These are phyloP conservation scores for Starmerella sirachaensis DNA, from an alignment of 805 yeast genomes.

Conservation along the genomic window DNA sequence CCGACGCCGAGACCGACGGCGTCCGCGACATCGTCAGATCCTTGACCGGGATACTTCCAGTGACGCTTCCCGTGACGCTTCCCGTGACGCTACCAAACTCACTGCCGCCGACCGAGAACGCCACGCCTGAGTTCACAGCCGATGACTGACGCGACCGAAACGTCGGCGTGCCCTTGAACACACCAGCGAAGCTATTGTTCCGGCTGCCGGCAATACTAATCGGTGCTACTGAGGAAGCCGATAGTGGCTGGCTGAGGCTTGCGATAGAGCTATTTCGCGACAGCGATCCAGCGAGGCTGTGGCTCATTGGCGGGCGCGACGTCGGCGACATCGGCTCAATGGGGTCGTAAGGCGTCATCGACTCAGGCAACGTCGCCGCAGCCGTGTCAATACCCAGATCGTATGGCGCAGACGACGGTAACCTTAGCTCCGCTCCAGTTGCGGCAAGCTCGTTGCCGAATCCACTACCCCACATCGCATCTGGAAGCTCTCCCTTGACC, in stretches of 20 bases:
- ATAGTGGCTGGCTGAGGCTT: conserved; percentile 2
- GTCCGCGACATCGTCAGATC: conserved; percentile 6
- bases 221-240: conserved; percentile 13
- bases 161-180: conserved; percentile 18
- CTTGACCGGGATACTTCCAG: conserved; percentile 6
- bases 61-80: conserved; percentile 2
- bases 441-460: neutral
- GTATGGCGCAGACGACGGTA: neutral
- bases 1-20: conserved; percentile 6
- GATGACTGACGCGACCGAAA: conserved; percentile 15
- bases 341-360: conserved; percentile 5
- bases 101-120: conserved; percentile 5
- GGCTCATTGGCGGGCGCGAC: conserved; percentile 12
- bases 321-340: conserved; percentile 17
- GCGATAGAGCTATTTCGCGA: conserved; percentile 14
- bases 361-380: conserved; percentile 3
- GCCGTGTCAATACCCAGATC: neutral
- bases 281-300: conserved; percentile 3
- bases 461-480: neutral
- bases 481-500: conserved; percentile 6
- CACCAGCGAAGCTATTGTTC: conserved; percentile 13
- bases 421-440: neutral
- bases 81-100: conserved; percentile 1
- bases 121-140: conserved; percentile 7
- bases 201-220: conserved; percentile 15